phyloP scores from a whole-genome alignment of 1,139 yeast genomes.

The Blastobotrys illinoisensis region DNA sequence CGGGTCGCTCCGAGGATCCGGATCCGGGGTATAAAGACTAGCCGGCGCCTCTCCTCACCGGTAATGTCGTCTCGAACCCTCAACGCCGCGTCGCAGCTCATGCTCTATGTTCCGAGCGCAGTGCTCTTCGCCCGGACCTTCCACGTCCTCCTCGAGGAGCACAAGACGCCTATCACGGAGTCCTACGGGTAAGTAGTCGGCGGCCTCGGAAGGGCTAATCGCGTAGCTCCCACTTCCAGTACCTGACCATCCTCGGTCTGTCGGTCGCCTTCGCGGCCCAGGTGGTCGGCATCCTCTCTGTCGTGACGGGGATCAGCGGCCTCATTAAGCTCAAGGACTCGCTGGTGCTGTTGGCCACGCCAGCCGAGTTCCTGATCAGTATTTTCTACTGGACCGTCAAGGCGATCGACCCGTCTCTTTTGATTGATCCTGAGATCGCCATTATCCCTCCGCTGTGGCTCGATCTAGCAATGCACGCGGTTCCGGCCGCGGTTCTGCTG shows the following conservation, averaged over 20 bases:
- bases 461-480: constrained; percentile 28
- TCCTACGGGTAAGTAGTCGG: constrained; percentile 8
- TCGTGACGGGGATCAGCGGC: constrained; percentile 19
- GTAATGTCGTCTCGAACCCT: neutral
- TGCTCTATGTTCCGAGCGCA: constrained; percentile 9
- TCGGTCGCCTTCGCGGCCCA: constrained; percentile 24
- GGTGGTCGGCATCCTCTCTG: constrained; percentile 23
- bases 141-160: constrained; percentile 6
- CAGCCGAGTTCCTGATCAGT: constrained; percentile 30
- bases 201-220: neutral
- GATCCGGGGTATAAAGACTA: neutral
- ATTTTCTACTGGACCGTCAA: constrained; percentile 31
- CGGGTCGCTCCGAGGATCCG: neutral
- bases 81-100: constrained; percentile 4
- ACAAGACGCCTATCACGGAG: constrained; percentile 6
- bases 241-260: constrained; percentile 31
- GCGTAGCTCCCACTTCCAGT: constrained; percentile 26
- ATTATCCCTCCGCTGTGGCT: constrained; percentile 22
- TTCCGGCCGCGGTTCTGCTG: constrained; percentile 27
- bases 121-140: constrained; percentile 10
- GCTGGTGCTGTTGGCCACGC: constrained; percentile 27
- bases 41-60: neutral
- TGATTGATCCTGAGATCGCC: constrained; percentile 25
- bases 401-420: constrained; percentile 22
- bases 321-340: constrained; percentile 18